phyloP scores from a whole-genome alignment of 23 red algal genomes.

The Pyropia yezoensis region DNA sequence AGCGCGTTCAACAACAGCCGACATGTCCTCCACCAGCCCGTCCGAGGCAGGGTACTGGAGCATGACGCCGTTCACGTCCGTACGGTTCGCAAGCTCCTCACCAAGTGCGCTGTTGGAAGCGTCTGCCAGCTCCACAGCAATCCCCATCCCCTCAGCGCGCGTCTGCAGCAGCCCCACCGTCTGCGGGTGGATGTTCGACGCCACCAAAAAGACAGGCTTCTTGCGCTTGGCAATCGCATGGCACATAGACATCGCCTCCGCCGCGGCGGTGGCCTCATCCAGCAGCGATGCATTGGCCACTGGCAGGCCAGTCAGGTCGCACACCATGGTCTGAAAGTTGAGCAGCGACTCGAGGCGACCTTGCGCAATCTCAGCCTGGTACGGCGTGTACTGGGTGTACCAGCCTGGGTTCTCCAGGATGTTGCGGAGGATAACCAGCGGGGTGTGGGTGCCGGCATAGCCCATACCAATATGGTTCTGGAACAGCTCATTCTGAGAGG shows the following conservation, averaged over 20 bases:
- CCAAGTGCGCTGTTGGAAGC: slow-evolving; percentile 4
- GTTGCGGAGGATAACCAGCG: slow-evolving; percentile 82
- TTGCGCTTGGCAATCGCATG: slow-evolving; percentile 66
- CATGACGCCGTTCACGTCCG: slow-evolving; percentile 65
- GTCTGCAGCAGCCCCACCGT: slow-evolving; percentile 78
- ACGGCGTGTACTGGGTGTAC: slow-evolving; percentile 99
- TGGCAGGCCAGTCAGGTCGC: slow-evolving; percentile 92
- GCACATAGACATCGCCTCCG: slow-evolving; percentile 98
- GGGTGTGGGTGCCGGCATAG: slow-evolving; percentile 87
- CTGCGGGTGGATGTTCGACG: slow-evolving; percentile 80
- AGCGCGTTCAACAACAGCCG: slow-evolving; percentile 29
- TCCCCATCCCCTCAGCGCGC: slow-evolving; percentile 84
- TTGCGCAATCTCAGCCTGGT: slow-evolving; percentile 97
- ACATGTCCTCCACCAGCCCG: slow-evolving; percentile 62
- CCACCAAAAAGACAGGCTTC: slow-evolving; percentile 73
- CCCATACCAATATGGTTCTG: slow-evolving; percentile 98
- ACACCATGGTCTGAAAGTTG: slow-evolving; percentile 98
- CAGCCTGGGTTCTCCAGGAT: slow-evolving; percentile 96
- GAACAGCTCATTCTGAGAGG: slow-evolving; percentile 59
- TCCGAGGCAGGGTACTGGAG: slow-evolving; percentile 96
- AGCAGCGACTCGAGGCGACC: slow-evolving; percentile 93
- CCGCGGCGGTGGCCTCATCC: slow-evolving; percentile 92
- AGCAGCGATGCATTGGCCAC: slow-evolving; percentile 89
- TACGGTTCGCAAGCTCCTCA: background rate
- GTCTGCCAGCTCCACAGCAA: slow-evolving; percentile 72